phyloP scores from a whole-genome alignment of 2,329 filamentous ascomycete genomes.

The Xylariaceae sp. region DNA sequence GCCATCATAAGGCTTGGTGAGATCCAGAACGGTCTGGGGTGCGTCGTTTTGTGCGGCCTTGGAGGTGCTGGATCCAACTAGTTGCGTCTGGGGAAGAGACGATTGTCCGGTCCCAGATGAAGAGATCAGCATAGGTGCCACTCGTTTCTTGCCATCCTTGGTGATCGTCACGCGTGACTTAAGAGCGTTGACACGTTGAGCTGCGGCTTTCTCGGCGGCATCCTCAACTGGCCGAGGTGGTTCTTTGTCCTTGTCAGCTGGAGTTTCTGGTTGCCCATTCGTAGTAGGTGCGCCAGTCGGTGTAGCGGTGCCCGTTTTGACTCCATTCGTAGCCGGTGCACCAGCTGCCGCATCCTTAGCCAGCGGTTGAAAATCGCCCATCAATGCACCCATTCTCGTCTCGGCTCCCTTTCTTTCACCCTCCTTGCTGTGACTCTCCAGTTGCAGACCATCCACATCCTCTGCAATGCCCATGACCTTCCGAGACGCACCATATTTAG shows the following conservation, averaged over 20 bases:
- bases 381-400: conserved; percentile 95
- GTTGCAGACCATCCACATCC: conserved; percentile 78
- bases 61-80: conserved; percentile 70
- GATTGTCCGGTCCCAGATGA: conserved; percentile 83
- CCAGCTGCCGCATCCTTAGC: conserved; percentile 46
- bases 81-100: conserved; percentile 80
- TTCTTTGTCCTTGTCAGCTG: conserved; percentile 29
- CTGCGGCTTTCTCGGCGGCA: conserved; percentile 46
- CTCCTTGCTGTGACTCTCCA: conserved; percentile 90
- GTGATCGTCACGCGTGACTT: conserved; percentile 93
- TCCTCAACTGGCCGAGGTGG: conserved; percentile 40
- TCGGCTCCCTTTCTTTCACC: conserved; percentile 87
- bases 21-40: conserved; percentile 78
- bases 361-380: conserved; percentile 71
- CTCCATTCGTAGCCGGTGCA: conserved; percentile 47
- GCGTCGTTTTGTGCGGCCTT: conserved; percentile 64
- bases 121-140: conserved; percentile 86
- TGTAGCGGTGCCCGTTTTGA: conserved; percentile 40
- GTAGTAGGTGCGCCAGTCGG: conserved; percentile 35
- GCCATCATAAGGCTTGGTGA: conserved; percentile 91
- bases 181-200: conserved; percentile 55
- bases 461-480: conserved; percentile 89
- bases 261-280: conserved; percentile 29
- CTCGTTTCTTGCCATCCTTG: conserved; percentile 95
- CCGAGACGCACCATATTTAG: conserved; percentile 85